These are phyloP conservation scores for Kingdonia uniflora DNA, from an alignment of 164 flowering plant genomes.

Conservation along the genomic window DNA sequence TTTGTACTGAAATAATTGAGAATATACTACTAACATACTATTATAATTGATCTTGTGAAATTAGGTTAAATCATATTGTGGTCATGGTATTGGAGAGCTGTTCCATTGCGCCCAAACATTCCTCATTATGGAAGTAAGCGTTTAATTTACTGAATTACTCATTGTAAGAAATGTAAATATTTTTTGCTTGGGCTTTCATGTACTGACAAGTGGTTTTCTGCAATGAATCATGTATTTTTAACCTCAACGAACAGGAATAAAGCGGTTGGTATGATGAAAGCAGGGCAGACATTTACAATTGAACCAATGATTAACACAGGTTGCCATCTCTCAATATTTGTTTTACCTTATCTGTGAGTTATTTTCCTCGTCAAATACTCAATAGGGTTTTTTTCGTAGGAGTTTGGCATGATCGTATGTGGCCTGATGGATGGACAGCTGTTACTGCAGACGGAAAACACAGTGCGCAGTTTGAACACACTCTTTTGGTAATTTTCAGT, in stretches of 20 bases:
- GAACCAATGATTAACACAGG: slow-evolving; percentile 98
- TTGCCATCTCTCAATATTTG: slow-evolving; percentile 10
- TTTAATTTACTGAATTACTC: no score
- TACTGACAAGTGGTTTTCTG: no score
- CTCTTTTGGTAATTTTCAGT: slow-evolving; percentile 57
- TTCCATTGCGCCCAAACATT: slow-evolving; percentile 96
- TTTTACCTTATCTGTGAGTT: no score
- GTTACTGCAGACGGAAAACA: slow-evolving; percentile 97
- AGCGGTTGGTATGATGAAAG: slow-evolving; percentile 98
- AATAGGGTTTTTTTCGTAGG: slow-evolving; percentile 29
- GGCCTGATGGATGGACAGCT: slow-evolving; percentile 99
- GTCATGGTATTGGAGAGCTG: slow-evolving; percentile 98
- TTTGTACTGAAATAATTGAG: neutral
- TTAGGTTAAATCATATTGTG: slow-evolving; percentile 89
- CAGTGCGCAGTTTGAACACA: slow-evolving; percentile 99
- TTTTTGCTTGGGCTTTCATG: no score
- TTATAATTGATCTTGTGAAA: slow-evolving; percentile 7
- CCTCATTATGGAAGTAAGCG: slow-evolving; percentile 85
- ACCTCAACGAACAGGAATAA: slow-evolving; percentile 68
- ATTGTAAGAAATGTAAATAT: no score
- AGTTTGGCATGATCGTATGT: slow-evolving; percentile 91
- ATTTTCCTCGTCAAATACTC: neutral
- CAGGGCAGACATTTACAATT: slow-evolving; percentile 94
- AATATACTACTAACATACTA: neutral
- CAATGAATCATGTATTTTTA: neutral